A percentile compares a stretch with the other conserved stretches of the same genome.
Evolutionary conservation across 225 moss, liverwort and hornwort species (phyloP).

Genomic region (Thuidium tamariscinum): DNA sequence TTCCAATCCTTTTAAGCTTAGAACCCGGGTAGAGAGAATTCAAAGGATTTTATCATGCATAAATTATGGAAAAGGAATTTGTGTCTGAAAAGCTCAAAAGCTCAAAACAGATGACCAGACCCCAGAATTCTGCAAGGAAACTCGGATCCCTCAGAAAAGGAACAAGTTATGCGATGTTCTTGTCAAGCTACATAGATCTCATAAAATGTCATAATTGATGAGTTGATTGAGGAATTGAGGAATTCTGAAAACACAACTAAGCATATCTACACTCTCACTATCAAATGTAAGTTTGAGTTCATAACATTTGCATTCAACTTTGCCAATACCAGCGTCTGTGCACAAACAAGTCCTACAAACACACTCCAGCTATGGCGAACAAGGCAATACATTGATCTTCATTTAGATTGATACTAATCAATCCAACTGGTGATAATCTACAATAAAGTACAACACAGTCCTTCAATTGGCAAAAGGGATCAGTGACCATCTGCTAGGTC

Average conservation of each 20-base stretch:
- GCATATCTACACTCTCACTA: not conserved
- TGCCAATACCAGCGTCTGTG: not conserved
- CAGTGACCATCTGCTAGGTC: not conserved
- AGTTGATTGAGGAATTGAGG: not conserved
- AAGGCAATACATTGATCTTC: not conserved
- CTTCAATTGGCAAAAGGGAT: not conserved
- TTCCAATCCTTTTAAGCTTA: not conserved
- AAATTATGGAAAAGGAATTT: not conserved
- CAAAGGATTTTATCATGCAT: not conserved
- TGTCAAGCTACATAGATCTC: not conserved
- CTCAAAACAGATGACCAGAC: not conserved
- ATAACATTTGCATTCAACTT: not conserved
- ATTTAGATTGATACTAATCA: not conserved
- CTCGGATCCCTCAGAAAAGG: not conserved
- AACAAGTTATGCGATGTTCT: not conserved
- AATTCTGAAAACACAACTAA: not conserved
- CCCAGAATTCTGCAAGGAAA: not conserved
- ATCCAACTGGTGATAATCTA: not conserved
- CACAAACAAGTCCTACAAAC: not conserved
- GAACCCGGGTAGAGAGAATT: not conserved
- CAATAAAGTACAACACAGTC: constrained; percentile 1
- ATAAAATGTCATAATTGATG: not conserved
- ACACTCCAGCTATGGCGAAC: not conserved
- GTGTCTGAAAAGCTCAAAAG: not conserved
- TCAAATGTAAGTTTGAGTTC: not conserved